A percentile compares a stretch with the other conserved stretches of the same genome.
These are phyloP conservation scores for Periconia sp. DNA, from an alignment of 2,329 filamentous ascomycete genomes.

Conservation along the genomic window DNA sequence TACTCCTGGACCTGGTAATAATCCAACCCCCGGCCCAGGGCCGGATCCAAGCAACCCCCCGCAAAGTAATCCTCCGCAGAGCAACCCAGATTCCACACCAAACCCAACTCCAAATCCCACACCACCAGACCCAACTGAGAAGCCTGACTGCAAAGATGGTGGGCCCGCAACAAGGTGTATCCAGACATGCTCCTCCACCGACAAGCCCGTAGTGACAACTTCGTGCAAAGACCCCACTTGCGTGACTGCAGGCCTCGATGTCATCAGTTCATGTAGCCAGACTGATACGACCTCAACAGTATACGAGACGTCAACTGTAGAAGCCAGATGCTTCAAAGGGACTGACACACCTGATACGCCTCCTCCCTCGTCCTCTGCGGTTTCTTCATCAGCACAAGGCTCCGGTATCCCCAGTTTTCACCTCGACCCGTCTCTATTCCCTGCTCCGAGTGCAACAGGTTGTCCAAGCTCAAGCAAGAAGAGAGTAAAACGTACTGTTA, in stretches of 20 bases:
- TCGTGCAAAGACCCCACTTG: constrained; percentile 6
- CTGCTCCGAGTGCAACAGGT: not conserved
- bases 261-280: constrained; percentile 7
- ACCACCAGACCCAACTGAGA: constrained; percentile 1
- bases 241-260: constrained; percentile 4
- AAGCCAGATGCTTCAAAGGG: constrained; percentile 4
- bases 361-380: too few relatives aligned
- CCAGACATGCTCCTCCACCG: constrained; percentile 7
- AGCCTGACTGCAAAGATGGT: constrained; percentile 7
- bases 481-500: constrained; percentile 1
- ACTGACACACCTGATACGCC: not conserved
- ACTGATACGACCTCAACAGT: constrained; percentile 2
- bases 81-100: not conserved
- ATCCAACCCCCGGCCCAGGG: not conserved
- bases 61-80: not conserved
- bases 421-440: too few relatives aligned
- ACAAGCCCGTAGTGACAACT: constrained; percentile 5
- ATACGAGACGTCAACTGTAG: constrained; percentile 3
- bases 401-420: too few relatives aligned
- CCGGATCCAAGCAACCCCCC: not conserved
- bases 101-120: not conserved
- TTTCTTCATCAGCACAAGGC: too few relatives aligned
- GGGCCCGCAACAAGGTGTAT: constrained; percentile 6
- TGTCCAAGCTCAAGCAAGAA: not conserved
- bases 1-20: not conserved